Base-by-base conservation (phyloP, 176 grass and related monocot genomes). In the Hsuehochloa calcarea region DNA sequence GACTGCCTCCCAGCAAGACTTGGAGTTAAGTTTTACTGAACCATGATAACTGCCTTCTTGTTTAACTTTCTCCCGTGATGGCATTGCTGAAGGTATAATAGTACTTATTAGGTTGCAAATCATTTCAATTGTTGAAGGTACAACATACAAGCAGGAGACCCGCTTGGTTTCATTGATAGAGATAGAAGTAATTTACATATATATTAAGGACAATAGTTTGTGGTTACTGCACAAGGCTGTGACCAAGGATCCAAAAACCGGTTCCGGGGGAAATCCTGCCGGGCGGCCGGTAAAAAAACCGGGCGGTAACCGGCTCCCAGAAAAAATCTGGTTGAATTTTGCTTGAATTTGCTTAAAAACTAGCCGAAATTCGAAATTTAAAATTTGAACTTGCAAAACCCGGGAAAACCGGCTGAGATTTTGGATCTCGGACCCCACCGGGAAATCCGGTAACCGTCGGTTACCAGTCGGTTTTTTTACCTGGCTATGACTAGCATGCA, bases 1-100 rank as follows among this genome's bases (percentile, higher is more conserved):
- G 95, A 87, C 92, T n/a, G 87, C 88, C 50, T 91, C 85, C 52
- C 89, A 94, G 89, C 88, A 97, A 70, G 92, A 97, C 75, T 75
- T 91, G 65, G 92, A 97, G 90, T 94, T 91, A 87, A 92, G 81
- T 80, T 92, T 80, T 89, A 86, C 52, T 85, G 51, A 88, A 79
- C 65, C 86, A 41, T 23, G 37, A 81, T 75, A 37, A 67, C 0
- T 61, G 75, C 45, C 27, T 68, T 84, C 38, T 80, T 22, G 8
- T 73, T 78, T 72, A 59, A 22, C 14, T 49, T 66, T 51, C 10
- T 19, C 35, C 35, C 55, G 38, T 72, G n/a, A 22, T 70, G 22
- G 55, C 70, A 67, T 68, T 49, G 38, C 49, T 50, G 17, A 74
- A 70, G 31, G 20, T 52, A 74, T 7, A 68, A 26, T 65, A 45